phyloP scores from a whole-genome alignment of 179 eudicot genomes.

The Spinacia oleracea region DNA sequence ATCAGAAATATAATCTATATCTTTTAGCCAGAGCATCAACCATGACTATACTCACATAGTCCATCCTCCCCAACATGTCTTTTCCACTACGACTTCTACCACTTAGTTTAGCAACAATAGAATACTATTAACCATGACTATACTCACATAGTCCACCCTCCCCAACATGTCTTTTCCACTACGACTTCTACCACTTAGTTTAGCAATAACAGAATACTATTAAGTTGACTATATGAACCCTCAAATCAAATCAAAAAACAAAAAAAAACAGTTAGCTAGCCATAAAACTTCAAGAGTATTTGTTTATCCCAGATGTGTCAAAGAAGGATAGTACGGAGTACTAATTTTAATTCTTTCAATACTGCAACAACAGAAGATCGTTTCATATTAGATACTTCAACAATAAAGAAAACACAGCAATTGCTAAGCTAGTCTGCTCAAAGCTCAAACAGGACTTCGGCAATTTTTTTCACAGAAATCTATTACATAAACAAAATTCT shows the following conservation, averaged over 20 bases:
- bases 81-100: background rate
- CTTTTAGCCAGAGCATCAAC: slow-evolving; percentile 6
- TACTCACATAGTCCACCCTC: background rate
- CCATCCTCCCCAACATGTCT: background rate
- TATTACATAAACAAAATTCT: background rate
- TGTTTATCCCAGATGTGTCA: background rate
- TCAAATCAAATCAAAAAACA: background rate
- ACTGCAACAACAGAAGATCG: background rate
- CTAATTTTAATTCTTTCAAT: background rate
- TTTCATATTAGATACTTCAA: background rate
- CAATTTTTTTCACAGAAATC: background rate
- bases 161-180: background rate
- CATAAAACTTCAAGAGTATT: background rate
- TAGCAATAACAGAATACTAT: background rate
- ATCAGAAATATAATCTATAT: background rate
- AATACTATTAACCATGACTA: background rate
- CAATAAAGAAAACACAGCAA: background rate
- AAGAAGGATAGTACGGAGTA: background rate
- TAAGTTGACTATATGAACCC: background rate
- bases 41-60: background rate
- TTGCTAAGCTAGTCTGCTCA: background rate
- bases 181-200: background rate
- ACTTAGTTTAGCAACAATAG: background rate
- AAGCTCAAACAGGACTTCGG: background rate
- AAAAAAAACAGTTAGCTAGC: too few species aligned